A percentile compares a stretch with the other conserved stretches of the same genome.
These are phyloP conservation scores for Fusarium setosum DNA, from an alignment of 2,329 filamentous ascomycete species.

Conservation along the genomic window DNA sequence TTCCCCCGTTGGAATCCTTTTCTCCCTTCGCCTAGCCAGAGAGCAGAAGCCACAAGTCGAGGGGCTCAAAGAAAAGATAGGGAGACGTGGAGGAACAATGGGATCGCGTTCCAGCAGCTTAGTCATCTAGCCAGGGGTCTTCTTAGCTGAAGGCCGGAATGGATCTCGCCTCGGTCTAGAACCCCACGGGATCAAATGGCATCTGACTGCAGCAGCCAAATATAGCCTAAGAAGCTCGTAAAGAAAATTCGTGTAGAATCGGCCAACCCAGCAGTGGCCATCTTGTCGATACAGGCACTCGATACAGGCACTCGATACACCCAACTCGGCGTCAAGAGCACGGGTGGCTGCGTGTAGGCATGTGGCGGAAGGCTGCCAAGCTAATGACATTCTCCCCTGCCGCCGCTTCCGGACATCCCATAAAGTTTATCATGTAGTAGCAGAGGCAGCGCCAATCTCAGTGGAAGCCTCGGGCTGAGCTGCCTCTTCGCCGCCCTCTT, in stretches of 20 bases:
- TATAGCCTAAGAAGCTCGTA: conserved; percentile 21
- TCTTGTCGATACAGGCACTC: too few relatives aligned
- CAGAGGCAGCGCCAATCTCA: conserved; percentile 8
- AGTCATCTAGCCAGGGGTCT: conserved; percentile 28
- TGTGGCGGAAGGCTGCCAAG: neutral
- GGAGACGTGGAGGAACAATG: conserved; percentile 34
- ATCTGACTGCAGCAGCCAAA: conserved; percentile 17
- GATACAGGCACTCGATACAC: neutral
- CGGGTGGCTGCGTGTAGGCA: neutral
- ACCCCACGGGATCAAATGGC: conserved; percentile 4
- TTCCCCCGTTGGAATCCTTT: conserved; percentile 22
- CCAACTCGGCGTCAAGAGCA: conserved; percentile 5
- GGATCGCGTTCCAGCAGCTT: conserved; percentile 21
- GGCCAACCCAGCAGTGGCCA: neutral
- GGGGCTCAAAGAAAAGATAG: conserved; percentile 29
- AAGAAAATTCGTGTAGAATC: conserved; percentile 21
- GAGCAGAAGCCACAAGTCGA: conserved; percentile 28
- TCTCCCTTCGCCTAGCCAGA: conserved; percentile 33
- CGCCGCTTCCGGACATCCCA: neutral
- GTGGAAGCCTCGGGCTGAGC: conserved; percentile 12
- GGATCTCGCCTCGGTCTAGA: conserved; percentile 19
- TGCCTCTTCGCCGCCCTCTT: conserved; percentile 34
- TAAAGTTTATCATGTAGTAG: conserved; percentile 14
- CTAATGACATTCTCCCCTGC: neutral
- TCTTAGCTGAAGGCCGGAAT: conserved; percentile 1